phyloP scores from a whole-genome alignment of 768 basidiomycete species.

The Podaxis sp. region DNA sequence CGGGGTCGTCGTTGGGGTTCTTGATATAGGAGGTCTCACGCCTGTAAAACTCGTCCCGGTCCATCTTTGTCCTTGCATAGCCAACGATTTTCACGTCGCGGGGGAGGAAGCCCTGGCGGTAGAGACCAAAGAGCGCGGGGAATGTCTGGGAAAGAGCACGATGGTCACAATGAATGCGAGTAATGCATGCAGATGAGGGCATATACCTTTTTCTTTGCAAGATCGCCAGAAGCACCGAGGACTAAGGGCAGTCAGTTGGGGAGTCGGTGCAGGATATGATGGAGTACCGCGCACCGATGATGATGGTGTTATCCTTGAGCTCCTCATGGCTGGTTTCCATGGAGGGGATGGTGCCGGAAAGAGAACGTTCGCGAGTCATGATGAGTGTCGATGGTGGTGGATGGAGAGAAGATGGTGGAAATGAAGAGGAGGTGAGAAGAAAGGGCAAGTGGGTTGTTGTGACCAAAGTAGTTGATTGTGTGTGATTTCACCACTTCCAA shows the following conservation, averaged over 20 bases:
- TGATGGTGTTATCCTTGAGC: constrained; percentile 85
- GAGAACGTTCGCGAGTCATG: constrained; percentile 51
- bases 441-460: constrained; percentile 9
- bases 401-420: constrained; percentile 18
- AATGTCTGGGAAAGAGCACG: constrained; percentile 64
- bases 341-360: constrained; percentile 86
- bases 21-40: constrained; percentile 88
- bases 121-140: constrained; percentile 93
- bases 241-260: constrained; percentile 44
- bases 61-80: constrained; percentile 97
- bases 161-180: constrained; percentile 12
- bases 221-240: constrained; percentile 93
- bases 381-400: constrained; percentile 22
- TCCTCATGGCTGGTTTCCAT: constrained; percentile 75
- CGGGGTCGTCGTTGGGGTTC: constrained; percentile 60
- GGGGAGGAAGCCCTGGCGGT: constrained; percentile 77
- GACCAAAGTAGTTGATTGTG: no score
- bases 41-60: constrained; percentile 78
- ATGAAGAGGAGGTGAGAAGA: constrained; percentile 15
- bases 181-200: constrained; percentile 1
- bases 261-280: not conserved
- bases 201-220: constrained; percentile 95
- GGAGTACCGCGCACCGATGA: constrained; percentile 65
- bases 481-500: not conserved
- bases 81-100: constrained; percentile 87